Base-by-base conservation (phyloP, 495 filamentous ascomycete species). In the Pyrenopolyporus hunteri region DNA sequence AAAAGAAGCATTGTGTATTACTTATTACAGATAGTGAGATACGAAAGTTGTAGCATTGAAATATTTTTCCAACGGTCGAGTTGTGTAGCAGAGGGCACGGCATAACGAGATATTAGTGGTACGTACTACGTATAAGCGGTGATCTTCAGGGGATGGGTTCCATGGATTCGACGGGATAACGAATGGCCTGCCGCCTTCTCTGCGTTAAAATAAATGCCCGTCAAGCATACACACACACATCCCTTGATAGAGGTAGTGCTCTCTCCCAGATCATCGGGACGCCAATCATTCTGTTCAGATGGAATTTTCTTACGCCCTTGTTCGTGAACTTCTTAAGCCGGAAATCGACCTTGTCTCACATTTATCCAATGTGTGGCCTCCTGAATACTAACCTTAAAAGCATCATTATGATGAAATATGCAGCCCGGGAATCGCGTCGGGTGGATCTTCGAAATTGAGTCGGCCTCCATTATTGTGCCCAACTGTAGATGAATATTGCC, bases 121-220 rank as follows among this genome's bases (percentile, higher is more conserved):
- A n/a, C n/a, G n/a, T n/a, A n/a, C n/a, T n/a, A n/a, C n/a, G n/a
- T n/a, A n/a, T n/a, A n/a, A n/a, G n/a, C n/a, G n/a, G n/a, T 29
- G 62, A 66, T 66, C 57, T 66, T 66, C 63, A 66, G 63, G 63
- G 62, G 63, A 43, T 50, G 19, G 10, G 63, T 53, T 47, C 63
- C 50, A 57, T 48, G 33, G 63, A 44, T 57, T 28, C 39, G 51
- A 28, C 25, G 29, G 56, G 45, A 49, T 33, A 29, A 53, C 40
- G 43, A 55, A 42, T 19, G 23, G 51, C 52, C 52, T 45, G 28
- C 50, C 44, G 47, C 37, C 22, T 51, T 45, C 56, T 66, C 63
- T 45, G 45, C 46, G 46, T 61, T 33, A 42, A 22, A 26, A 28
- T 53, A 56, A 48, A 57, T 60, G 49, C 26, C 51, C 63, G 51